Percentiles rank a stretch among this genome's conserved stretches.
These are phyloP conservation scores for Stipa capillata DNA, from an alignment of 176 grass and related monocot species.

Conservation along the genomic window DNA sequence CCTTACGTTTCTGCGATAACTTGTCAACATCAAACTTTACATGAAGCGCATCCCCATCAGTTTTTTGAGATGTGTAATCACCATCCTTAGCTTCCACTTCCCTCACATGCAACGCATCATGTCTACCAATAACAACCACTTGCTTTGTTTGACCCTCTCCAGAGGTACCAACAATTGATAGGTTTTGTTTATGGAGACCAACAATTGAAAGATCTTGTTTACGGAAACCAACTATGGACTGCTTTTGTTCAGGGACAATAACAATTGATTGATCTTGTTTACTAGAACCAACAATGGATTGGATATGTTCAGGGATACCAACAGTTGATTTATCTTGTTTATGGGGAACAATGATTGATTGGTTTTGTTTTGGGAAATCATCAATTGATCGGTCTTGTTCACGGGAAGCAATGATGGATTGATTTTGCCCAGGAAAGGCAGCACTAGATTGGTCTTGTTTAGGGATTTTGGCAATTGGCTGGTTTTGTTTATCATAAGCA, in stretches of 20 bases:
- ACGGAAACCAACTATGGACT: background rate
- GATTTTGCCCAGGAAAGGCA: background rate
- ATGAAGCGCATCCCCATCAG: background rate
- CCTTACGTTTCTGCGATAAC: background rate
- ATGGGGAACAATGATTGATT: slow-evolving; percentile 9
- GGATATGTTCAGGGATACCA: slow-evolving; percentile 1
- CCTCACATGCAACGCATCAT: background rate
- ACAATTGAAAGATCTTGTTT: slow-evolving; percentile 19
- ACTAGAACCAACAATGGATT: slow-evolving; percentile 10
- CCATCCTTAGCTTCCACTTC: slow-evolving; percentile 5
- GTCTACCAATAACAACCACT: slow-evolving; percentile 2
- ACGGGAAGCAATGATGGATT: background rate
- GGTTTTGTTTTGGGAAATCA: background rate
- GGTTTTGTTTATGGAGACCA: background rate
- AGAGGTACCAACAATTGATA: slow-evolving; percentile 12
- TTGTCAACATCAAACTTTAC: slow-evolving; percentile 2
- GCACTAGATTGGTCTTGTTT: background rate
- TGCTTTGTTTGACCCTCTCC: slow-evolving; percentile 21
- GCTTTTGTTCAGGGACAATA: background rate
- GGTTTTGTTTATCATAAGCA: background rate
- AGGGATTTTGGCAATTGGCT: background rate
- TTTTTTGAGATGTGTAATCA: background rate
- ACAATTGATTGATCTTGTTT: slow-evolving; percentile 20
- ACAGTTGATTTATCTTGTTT: slow-evolving; percentile 4
- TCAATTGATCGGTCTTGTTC: background rate